Percentiles rank a stretch among this genome's conserved stretches.
Evolutionary conservation across 2,329 filamentous ascomycete genomes (phyloP).

Genomic region (Colletotrichum melonis): DNA sequence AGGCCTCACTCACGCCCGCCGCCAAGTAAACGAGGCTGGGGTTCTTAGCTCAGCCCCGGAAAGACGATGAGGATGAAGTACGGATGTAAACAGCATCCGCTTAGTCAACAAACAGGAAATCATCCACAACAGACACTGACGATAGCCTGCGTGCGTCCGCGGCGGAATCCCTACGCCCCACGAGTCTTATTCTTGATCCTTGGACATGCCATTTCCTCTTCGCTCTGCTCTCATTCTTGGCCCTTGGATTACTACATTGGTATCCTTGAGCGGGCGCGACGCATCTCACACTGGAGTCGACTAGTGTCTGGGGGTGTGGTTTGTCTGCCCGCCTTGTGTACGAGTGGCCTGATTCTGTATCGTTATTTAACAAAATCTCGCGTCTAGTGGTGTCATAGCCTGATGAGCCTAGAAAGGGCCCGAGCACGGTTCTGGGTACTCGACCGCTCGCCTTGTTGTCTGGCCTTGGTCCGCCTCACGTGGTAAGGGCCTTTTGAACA

Average conservation of each 20-base stretch:
- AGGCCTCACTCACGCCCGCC: background rate
- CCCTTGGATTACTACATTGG: background rate
- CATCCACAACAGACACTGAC: background rate
- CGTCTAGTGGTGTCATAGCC: conserved; percentile 1
- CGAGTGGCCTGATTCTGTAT: conserved; percentile 17
- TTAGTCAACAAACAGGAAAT: background rate
- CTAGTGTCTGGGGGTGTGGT: conserved; percentile 7
- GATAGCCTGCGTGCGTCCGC: background rate
- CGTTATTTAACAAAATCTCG: background rate
- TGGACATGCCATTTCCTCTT: conserved; percentile 5
- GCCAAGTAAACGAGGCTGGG: background rate
- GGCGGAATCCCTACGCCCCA: background rate
- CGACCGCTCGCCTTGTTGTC: conserved; percentile 17
- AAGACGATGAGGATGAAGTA: background rate
- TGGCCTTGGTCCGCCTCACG: conserved; percentile 22
- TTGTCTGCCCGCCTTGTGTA: background rate
- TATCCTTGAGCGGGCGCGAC: conserved; percentile 5
- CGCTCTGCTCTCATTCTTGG: background rate
- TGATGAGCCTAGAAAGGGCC: conserved; percentile 1
- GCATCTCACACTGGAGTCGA: conserved; percentile 1
- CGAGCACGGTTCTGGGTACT: background rate
- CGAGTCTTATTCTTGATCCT: conserved; percentile 3
- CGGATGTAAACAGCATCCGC: background rate
- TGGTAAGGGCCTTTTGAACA: conserved; percentile 19
- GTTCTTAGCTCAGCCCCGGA: background rate